Base-by-base conservation (phyloP, 768 basidiomycete species). In the Phylloporus scabripes region DNA sequence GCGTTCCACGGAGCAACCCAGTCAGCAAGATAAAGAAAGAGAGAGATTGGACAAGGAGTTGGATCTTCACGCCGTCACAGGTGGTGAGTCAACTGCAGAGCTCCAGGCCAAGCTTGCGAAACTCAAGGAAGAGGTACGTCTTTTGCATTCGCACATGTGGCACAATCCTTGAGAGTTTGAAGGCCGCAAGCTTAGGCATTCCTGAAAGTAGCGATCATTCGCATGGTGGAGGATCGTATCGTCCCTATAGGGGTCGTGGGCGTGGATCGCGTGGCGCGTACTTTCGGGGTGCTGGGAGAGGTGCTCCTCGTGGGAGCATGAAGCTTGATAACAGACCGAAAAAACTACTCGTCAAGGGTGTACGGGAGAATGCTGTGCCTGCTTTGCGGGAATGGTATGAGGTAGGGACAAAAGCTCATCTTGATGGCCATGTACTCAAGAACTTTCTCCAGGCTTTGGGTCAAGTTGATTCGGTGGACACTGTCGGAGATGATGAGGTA, bases 321-420 rank as follows among this genome's bases (percentile, higher is more conserved):
- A 87, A 87, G 61, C 78, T 96, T 24, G 92, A 96, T 66, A 92
- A 93, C 60, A 81, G 92, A 15, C 87, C 92, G 9, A 87, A 83
- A 70, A 84, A 80, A 66, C 70, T 96, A 20, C 68, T 86, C 18
- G 72, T 96, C 24, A 85, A 88, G 60, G 87, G 85, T 32, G 79
- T 79, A 8, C 67, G 73, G 31, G 74, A 77, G 17, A 72, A 72
- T n/a, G 72, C 72, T 26, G 53, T 81, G 28, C 80, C 83, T 52
- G 75, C 78, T 6, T 70, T 93, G 51, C 80, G 78, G 53, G 83
- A 88, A 57, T 94, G 89, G 87, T 95, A 85, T 63, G 87, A 91
- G 76, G 83, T 87, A 60, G 18, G 69, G 55, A 12, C 5, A 18
- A 2, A 45, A 36, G 4, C 20, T 9, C 21, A 34, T 46, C 24